Evolutionary conservation across 441 rosid species (phyloP).

Genomic region (Erodium chrysanthum): DNA sequence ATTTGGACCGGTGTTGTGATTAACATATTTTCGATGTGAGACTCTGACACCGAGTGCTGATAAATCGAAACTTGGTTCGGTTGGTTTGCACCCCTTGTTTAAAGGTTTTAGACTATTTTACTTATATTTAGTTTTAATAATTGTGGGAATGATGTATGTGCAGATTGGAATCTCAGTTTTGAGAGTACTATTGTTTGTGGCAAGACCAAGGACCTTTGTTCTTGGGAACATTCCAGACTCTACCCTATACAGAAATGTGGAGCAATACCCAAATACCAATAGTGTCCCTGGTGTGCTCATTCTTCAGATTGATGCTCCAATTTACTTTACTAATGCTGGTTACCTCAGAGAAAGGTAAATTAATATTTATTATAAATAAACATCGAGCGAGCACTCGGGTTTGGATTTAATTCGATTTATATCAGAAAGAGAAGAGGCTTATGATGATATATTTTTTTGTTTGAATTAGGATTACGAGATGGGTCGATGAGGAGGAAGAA

Average conservation of each 20-base stretch:
- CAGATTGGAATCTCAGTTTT: constrained; percentile 70
- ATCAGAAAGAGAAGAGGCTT: no score
- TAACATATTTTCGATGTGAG: no score
- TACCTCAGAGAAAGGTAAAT: constrained; percentile 81
- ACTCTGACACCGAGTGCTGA: no score
- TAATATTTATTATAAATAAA: no score
- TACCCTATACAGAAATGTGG: constrained; percentile 56
- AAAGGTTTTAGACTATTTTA: not conserved
- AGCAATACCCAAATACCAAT: constrained; percentile 58
- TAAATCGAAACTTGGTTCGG: no score
- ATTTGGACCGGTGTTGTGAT: no score
- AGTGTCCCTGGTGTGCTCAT: constrained; percentile 66
- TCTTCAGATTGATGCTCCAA: constrained; percentile 80
- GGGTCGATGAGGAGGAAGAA: constrained; percentile 90
- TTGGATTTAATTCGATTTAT: no score
- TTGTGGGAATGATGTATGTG: constrained; percentile 16
- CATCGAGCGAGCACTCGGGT: no score
- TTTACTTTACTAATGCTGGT: constrained; percentile 78
- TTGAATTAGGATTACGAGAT: constrained; percentile 51
- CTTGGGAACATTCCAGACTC: constrained; percentile 80
- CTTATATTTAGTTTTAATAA: no score
- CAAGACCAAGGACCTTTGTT: constrained; percentile 65
- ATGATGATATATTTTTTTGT: not conserved
- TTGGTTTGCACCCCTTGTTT: no score
- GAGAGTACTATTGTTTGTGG: constrained; percentile 67